Conservation (phyloP, 176 grass and related monocot species). For the Aegilops tauschii region DNA sequence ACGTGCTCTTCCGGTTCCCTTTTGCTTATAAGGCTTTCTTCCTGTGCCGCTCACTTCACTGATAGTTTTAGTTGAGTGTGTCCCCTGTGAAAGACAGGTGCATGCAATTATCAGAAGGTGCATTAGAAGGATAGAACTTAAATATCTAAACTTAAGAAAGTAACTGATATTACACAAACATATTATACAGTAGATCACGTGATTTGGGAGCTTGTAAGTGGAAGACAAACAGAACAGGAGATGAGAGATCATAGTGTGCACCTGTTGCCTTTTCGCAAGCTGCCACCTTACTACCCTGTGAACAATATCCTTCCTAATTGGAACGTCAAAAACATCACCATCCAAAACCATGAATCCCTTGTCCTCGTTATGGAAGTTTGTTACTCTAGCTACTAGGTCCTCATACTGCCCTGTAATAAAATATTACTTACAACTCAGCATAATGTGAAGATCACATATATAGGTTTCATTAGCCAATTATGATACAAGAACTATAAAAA, state of each 20-base stretch:
- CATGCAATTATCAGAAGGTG: neutral
- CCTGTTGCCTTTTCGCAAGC: slow-evolving; percentile 89
- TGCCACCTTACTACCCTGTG: slow-evolving; percentile 82
- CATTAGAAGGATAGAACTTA: neutral
- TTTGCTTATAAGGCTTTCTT: slow-evolving; percentile 77
- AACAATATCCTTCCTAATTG: slow-evolving; percentile 88
- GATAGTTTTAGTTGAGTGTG: slow-evolving; percentile 85
- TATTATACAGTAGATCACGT: neutral
- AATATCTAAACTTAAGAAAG: neutral
- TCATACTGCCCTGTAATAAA: slow-evolving; percentile 64
- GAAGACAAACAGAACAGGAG: neutral
- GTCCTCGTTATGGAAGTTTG: slow-evolving; percentile 81
- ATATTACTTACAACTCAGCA: neutral
- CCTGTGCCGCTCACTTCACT: slow-evolving; percentile 87
- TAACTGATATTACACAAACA: neutral
- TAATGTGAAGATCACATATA: neutral
- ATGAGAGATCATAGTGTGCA: slow-evolving; percentile 28
- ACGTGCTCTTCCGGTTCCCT: slow-evolving; percentile 70
- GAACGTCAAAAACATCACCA: slow-evolving; percentile 91
- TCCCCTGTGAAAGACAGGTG: slow-evolving; percentile 52
- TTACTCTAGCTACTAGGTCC: slow-evolving; percentile 73
- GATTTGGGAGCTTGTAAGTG: neutral
- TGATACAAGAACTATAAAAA: neutral
- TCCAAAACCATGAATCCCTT: slow-evolving; percentile 88
- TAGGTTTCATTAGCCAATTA: neutral